Conservation (phyloP, 495 filamentous ascomycete species). For the Xylaria scruposa region DNA sequence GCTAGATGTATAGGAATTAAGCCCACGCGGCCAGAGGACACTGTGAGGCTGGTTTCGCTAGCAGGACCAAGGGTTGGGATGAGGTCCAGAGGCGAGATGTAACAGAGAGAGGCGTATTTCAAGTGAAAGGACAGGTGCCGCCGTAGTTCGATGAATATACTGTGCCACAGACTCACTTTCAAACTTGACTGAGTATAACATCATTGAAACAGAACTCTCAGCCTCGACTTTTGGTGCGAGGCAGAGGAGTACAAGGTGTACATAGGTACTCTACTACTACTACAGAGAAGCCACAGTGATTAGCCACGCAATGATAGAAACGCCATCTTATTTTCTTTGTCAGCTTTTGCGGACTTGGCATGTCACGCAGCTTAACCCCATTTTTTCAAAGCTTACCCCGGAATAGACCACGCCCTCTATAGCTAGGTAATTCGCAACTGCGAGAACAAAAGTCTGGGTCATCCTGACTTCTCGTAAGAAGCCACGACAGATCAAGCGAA, state of each 20-base stretch:
- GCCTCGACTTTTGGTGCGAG: neutral
- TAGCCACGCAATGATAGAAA: neutral
- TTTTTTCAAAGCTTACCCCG: neutral
- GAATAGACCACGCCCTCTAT: neutral
- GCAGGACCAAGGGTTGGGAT: neutral
- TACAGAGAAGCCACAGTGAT: neutral
- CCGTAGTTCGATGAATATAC: neutral
- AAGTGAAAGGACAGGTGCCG: neutral
- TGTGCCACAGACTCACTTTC: neutral
- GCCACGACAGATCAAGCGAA: neutral
- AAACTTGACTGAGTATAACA: neutral
- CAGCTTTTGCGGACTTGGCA: neutral
- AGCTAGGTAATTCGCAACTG: neutral
- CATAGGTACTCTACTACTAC: neutral
- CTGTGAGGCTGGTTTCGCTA: neutral
- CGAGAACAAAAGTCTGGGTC: neutral
- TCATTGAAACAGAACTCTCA: neutral
- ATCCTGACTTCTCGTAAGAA: neutral
- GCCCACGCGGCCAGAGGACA: neutral
- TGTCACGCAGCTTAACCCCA: neutral
- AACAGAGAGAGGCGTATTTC: neutral
- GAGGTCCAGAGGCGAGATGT: neutral
- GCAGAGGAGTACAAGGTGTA: slow-evolving; percentile 1
- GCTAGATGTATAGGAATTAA: neutral
- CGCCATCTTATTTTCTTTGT: neutral